Percentiles rank a stretch among this genome's conserved stretches.
Conservation (phyloP, 352 stramenopile genomes). For the Phytophthora megakarya region DNA sequence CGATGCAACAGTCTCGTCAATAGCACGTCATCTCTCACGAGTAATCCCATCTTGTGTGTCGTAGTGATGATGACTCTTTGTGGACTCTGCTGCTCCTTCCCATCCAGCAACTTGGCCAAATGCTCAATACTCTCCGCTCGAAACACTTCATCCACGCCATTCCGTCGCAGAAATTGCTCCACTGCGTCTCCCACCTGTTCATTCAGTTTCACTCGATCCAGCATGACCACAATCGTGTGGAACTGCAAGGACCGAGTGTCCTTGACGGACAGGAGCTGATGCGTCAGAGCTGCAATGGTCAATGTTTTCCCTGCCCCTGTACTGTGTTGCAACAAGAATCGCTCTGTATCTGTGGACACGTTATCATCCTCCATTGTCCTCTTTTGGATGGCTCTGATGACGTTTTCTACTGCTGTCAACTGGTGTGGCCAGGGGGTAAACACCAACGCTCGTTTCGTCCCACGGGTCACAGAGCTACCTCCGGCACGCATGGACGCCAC, state of each 20-base stretch:
- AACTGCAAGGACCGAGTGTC: constrained; percentile 52
- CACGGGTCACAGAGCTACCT: constrained; percentile 35
- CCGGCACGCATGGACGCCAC: constrained; percentile 66
- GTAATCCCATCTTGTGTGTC: constrained; percentile 77
- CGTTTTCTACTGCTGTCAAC: constrained; percentile 56
- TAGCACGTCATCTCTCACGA: constrained; percentile 72
- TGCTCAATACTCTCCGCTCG: constrained; percentile 78
- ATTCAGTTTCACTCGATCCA: constrained; percentile 86
- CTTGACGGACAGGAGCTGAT: constrained; percentile 69
- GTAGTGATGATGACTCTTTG: constrained; percentile 83
- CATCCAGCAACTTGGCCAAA: constrained; percentile 57
- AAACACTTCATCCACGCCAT: constrained; percentile 74
- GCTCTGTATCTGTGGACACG: constrained; percentile 27
- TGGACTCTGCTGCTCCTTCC: constrained; percentile 20
- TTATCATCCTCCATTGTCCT: constrained; percentile 15
- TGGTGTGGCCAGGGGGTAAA: constrained; percentile 76
- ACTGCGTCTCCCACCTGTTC: constrained; percentile 78
- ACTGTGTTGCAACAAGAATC: constrained; percentile 81
- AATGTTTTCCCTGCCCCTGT: constrained; percentile 83
- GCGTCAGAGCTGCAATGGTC: constrained; percentile 71
- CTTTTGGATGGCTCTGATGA: constrained; percentile 52
- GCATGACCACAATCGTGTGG: constrained; percentile 77
- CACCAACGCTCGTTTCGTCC: constrained; percentile 25
- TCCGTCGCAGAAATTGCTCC: constrained; percentile 70
- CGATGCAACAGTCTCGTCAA: constrained; percentile 69